Percentiles rank a stretch among this genome's conserved stretches.
Conservation (phyloP, 352 stramenopile genomes). For the Salisapilia sapeloensis region DNA sequence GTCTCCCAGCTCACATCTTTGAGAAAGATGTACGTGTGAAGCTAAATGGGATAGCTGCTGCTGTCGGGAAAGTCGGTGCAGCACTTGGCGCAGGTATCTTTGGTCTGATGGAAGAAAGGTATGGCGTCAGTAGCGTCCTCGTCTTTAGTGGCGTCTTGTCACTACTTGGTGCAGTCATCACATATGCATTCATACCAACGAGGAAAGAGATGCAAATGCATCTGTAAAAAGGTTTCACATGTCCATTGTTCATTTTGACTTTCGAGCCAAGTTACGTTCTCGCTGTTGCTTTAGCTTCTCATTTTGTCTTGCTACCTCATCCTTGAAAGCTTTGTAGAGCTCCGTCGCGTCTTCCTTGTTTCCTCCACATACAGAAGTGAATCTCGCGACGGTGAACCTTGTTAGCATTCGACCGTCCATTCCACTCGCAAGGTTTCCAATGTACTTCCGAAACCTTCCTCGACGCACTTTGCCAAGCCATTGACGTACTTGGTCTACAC, state of each 20-base stretch:
- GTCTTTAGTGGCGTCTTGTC: constrained; percentile 37
- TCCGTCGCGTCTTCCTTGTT: constrained; percentile 33
- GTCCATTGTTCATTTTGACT: constrained; percentile 1
- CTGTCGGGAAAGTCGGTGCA: constrained; percentile 57
- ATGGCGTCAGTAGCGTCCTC: constrained; percentile 39
- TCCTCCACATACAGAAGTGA: constrained; percentile 49
- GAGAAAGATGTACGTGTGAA: constrained; percentile 47
- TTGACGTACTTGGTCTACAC: constrained; percentile 21
- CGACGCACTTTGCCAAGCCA: constrained; percentile 35
- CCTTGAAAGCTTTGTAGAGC: constrained; percentile 35
- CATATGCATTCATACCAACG: constrained; percentile 33
- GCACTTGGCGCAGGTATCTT: constrained; percentile 29
- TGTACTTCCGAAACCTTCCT: constrained; percentile 33
- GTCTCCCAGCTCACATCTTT: constrained; percentile 67
- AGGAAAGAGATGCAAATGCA: constrained; percentile 14
- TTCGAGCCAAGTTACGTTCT: constrained; percentile 17
- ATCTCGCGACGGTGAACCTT: constrained; percentile 37
- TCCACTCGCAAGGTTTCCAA: constrained; percentile 15
- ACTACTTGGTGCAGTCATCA: constrained; percentile 35
- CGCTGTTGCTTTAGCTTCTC: constrained; percentile 32
- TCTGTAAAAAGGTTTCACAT: not conserved
- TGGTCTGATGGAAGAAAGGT: constrained; percentile 35
- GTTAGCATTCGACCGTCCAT: constrained; percentile 39
- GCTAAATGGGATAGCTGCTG: constrained; percentile 64
- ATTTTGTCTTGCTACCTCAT: constrained; percentile 31